Evolutionary conservation across 129 eudicot species (phyloP), one percentile per base, ranked within the genome.

Genomic region (Helianthus annuus): DNA sequence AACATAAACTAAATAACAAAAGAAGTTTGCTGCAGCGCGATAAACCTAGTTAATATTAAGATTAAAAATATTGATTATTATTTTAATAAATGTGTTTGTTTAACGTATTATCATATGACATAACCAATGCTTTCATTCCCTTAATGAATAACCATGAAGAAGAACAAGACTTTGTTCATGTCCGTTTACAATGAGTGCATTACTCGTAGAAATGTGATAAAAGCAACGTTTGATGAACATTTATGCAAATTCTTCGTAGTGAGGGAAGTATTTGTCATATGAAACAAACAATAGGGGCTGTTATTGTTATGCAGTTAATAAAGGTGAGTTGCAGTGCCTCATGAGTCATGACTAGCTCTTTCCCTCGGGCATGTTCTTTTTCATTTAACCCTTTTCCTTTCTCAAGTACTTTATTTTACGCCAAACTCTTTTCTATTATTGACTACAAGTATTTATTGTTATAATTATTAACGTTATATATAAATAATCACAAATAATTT

Each of bases 311-410:
- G 19, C n/a, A 63, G 12, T 17, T 46, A 57, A 68, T 16, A 67
- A 67, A 76, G 80, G 64, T 57, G 61, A 42, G 67, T 56, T 76
- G 39, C 12, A 48, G 74, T 76, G 80, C 80, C 73, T 58, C 51
- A 76, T 76, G 80, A 76, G 74, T 67, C 51, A 76, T 76, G 80
- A 76, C 80, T 67, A 44, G 80, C 49, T 67, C 65, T 55, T 55
- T 54, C 36, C 53, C 16, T 32, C 48, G 48, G 61, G 29, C 46
- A 34, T 61, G 9, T 51, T 69, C 46, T 69, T 60, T 46, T 57
- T 39, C 58, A 44, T 59, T 22, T 42, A 10, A 10, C 57, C 56
- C 13, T n/a, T 39, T 64, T 11, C 46, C 42, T 29, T 66, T 55
- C 48, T 29, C 56, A 15, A 27, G 10, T 68, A 27, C 55, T 73